Evolutionary conservation across 345 rosid species (phyloP).

Genomic region (Clausena lansium): DNA sequence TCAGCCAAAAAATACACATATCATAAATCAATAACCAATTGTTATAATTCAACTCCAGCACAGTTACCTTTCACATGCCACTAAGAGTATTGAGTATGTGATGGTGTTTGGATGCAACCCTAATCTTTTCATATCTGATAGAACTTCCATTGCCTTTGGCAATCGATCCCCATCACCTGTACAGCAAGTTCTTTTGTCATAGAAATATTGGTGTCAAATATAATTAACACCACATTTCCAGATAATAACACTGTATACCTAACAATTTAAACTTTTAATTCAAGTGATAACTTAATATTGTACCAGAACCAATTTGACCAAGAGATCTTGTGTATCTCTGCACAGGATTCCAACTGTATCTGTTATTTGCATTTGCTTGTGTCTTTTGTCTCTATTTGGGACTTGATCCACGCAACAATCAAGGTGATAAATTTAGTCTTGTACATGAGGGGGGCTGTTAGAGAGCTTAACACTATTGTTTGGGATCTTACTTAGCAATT

Average conservation of each 20-base stretch:
- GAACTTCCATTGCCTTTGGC: conserved; percentile 66
- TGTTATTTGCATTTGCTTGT: not conserved
- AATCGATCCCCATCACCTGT: conserved; percentile 91
- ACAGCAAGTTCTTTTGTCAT: conserved; percentile 16
- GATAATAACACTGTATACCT: not conserved
- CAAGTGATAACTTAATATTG: not conserved
- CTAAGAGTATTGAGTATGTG: conserved; percentile 80
- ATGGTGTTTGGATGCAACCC: conserved; percentile 64
- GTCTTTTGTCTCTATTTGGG: too few species aligned
- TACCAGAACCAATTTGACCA: not conserved
- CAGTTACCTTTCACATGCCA: conserved; percentile 79
- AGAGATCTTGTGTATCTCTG: not conserved
- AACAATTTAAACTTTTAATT: not conserved
- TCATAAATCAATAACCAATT: not conserved
- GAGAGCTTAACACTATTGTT: not conserved
- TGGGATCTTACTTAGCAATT: not conserved
- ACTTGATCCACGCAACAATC: not conserved
- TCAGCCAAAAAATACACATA: conserved; percentile 3
- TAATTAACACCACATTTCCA: not conserved
- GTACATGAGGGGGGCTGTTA: not conserved
- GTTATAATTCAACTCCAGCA: conserved; percentile 9
- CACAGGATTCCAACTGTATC: not conserved
- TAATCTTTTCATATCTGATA: conserved; percentile 67
- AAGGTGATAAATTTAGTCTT: too few species aligned
- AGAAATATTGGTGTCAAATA: conserved; percentile 6